These are phyloP conservation scores for Zelonia costaricensis DNA, from an alignment of 208 protist genomes.

Conservation along the genomic window DNA sequence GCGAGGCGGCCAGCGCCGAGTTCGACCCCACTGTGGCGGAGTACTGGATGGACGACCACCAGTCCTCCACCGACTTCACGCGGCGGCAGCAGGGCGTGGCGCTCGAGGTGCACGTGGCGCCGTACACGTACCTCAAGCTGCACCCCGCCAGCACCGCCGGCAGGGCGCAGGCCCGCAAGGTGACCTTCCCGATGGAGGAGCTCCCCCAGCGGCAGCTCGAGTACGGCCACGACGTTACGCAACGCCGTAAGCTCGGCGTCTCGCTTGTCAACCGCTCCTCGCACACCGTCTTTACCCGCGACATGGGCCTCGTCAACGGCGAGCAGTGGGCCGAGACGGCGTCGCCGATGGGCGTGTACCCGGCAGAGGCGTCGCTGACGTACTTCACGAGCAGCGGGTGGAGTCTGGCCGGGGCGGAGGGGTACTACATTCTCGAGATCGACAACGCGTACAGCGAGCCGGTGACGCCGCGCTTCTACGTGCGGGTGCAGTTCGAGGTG, in stretches of 20 bases:
- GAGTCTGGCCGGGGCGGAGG: constrained; percentile 74
- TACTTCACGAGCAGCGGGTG: constrained; percentile 66
- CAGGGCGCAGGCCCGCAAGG: not conserved
- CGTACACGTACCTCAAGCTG: constrained; percentile 47
- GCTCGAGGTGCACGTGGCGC: constrained; percentile 38
- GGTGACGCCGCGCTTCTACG: constrained; percentile 38
- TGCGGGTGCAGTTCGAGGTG: constrained; percentile 72
- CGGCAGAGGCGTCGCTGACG: constrained; percentile 56
- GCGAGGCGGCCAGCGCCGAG: constrained; percentile 24
- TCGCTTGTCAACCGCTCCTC: constrained; percentile 52
- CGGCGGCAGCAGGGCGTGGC: constrained; percentile 36
- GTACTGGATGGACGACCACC: constrained; percentile 38
- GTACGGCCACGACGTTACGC: constrained; percentile 42
- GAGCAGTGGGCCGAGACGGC: constrained; percentile 47
- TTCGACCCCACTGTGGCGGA: constrained; percentile 58
- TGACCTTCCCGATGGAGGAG: constrained; percentile 44
- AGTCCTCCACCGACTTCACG: constrained; percentile 22
- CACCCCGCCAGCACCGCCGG: constrained; percentile 25
- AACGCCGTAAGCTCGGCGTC: constrained; percentile 55
- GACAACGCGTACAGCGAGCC: constrained; percentile 41
- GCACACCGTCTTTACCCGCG: constrained; percentile 35
- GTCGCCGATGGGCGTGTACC: constrained; percentile 43
- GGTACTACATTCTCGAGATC: constrained; percentile 66
- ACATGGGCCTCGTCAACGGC: constrained; percentile 50
- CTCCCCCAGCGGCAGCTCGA: constrained; percentile 52